A percentile compares a stretch with the other conserved stretches of the same genome.
phyloP scores from a whole-genome alignment of 108 stramenopile species.

The Skeletonema costatum region DNA sequence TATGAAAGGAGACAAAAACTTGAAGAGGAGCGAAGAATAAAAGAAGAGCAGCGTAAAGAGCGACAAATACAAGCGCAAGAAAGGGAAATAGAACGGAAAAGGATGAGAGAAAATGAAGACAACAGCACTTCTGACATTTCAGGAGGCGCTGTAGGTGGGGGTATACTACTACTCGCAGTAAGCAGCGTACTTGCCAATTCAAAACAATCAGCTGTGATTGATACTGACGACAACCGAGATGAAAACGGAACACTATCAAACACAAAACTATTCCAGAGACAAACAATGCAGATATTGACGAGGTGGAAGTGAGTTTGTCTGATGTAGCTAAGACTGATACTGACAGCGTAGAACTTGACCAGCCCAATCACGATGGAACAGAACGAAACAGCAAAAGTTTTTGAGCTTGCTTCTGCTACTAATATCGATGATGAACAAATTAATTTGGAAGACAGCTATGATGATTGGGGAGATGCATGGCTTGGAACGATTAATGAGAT shows the following conservation, averaged over 20 bases:
- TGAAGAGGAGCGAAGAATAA: background rate
- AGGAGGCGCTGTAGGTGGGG: background rate
- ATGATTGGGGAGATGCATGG: background rate
- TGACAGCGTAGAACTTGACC: too few species aligned
- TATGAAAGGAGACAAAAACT: constrained; percentile 10
- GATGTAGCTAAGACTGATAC: background rate
- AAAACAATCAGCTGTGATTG: too few species aligned
- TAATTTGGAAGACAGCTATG: background rate
- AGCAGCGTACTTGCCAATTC: too few species aligned
- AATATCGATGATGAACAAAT: background rate
- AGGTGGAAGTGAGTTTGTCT: background rate
- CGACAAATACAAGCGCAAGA: background rate
- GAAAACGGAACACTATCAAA: background rate
- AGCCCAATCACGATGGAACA: too few species aligned
- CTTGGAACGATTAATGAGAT: background rate
- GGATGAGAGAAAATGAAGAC: background rate
- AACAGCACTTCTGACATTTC: background rate
- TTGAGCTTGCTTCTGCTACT: too few species aligned
- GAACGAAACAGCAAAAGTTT: background rate
- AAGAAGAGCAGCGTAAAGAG: background rate
- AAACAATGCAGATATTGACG: background rate
- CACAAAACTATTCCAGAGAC: background rate
- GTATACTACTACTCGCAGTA: background rate
- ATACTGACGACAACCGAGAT: too few species aligned
- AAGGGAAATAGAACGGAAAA: background rate